Conservation (phyloP, 257 asterid species). For the Solanum neorickii region DNA sequence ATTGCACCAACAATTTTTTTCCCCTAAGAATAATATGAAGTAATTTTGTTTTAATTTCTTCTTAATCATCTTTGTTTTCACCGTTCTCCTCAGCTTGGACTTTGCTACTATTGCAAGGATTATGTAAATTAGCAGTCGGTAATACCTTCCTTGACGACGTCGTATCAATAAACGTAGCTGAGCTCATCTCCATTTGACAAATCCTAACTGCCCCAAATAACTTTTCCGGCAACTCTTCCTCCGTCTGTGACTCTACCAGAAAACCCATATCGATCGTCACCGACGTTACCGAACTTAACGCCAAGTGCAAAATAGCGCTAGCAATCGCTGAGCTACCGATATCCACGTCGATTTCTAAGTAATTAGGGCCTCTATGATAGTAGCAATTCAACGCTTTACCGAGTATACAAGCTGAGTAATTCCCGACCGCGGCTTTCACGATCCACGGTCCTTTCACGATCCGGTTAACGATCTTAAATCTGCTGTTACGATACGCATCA, state of each 20-base stretch:
- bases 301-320: slow-evolving; percentile 69
- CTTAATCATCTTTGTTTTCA: background rate
- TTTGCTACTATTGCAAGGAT: background rate
- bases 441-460: slow-evolving; percentile 95
- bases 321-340: slow-evolving; percentile 91
- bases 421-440: slow-evolving; percentile 82
- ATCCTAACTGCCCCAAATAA: slow-evolving; percentile 82
- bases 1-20: background rate
- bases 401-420: slow-evolving; percentile 73
- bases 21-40: background rate
- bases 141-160: slow-evolving; percentile 36
- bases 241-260: slow-evolving; percentile 64
- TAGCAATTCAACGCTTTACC: slow-evolving; percentile 77
- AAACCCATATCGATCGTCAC: slow-evolving; percentile 94
- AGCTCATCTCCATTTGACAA: slow-evolving; percentile 87
- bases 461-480: slow-evolving; percentile 83
- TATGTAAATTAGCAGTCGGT: slow-evolving; percentile 12
- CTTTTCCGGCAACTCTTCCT: slow-evolving; percentile 86
- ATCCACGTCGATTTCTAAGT: slow-evolving; percentile 85
- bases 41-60: background rate
- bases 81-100: slow-evolving; percentile 9
- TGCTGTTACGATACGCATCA: slow-evolving; percentile 54
- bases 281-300: slow-evolving; percentile 73
- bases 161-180: slow-evolving; percentile 55
- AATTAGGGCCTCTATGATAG: slow-evolving; percentile 58